Conservation (phyloP, 441 rosid genomes). For the Mallotus repandus region DNA sequence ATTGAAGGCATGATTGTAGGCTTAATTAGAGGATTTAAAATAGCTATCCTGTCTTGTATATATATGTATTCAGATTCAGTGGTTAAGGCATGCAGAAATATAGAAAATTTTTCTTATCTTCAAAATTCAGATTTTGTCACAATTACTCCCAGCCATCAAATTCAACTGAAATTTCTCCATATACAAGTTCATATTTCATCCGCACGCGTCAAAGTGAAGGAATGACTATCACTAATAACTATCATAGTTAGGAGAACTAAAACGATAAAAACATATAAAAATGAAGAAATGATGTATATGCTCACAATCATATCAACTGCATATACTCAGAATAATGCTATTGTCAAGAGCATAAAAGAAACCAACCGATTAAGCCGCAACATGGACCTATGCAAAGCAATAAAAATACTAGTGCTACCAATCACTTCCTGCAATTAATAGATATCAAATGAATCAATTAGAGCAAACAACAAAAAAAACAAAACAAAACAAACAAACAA, state of each 20-base stretch:
- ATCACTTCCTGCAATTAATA: conserved; percentile 71
- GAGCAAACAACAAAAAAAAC: background rate
- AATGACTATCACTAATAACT: background rate
- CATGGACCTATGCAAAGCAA: conserved; percentile 87
- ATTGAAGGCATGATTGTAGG: no score
- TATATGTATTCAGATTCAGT: no score
- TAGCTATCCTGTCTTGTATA: no score
- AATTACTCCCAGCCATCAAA: conserved; percentile 2
- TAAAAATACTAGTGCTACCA: conserved; percentile 79
- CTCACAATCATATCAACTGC: background rate
- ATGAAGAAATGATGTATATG: background rate
- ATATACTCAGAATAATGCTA: background rate
- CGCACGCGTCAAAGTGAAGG: background rate
- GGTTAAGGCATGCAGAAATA: no score
- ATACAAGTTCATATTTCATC: background rate
- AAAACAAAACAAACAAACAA: no score
- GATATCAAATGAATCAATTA: conserved; percentile 15
- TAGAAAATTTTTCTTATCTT: no score
- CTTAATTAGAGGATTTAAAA: no score
- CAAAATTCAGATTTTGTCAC: no score
- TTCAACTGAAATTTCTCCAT: background rate
- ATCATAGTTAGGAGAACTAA: background rate
- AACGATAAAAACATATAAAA: background rate
- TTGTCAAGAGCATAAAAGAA: conserved; percentile 1
- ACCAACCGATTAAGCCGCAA: conserved; percentile 75